These are phyloP conservation scores for Chlamydomonas schloesseri DNA, from an alignment of 139 green algal genomes.

Conservation along the genomic window DNA sequence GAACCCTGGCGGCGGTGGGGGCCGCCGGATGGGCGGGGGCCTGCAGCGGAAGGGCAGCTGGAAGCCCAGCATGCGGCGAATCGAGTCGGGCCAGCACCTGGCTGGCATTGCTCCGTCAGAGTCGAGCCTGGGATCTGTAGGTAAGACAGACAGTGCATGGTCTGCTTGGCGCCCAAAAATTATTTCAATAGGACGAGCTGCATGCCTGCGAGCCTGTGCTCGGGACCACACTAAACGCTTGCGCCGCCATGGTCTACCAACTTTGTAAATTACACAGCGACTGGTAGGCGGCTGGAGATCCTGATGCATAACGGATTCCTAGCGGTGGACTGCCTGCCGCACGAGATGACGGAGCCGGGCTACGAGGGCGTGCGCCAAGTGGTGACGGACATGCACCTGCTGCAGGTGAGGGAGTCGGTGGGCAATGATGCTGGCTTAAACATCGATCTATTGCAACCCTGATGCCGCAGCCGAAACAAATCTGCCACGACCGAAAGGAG, in stretches of 20 bases:
- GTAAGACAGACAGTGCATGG: not conserved
- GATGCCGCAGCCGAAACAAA: too few relatives aligned
- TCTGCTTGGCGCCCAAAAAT: too few relatives aligned
- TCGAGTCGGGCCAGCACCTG: constrained; percentile 28
- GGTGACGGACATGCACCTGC: constrained; percentile 70
- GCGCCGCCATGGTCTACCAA: too few relatives aligned
- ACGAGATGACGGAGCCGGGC: constrained; percentile 10
- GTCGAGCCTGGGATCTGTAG: constrained; percentile 11
- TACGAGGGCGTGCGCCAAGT: constrained; percentile 9
- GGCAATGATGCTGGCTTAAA: too few relatives aligned
- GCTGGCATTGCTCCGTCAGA: not conserved
- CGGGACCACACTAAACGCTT: too few relatives aligned
- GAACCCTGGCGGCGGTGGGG: not conserved
- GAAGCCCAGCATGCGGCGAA: constrained; percentile 36
- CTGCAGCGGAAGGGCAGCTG: constrained; percentile 18
- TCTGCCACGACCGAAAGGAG: too few relatives aligned
- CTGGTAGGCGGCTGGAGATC: constrained; percentile 33
- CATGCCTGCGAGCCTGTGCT: too few relatives aligned
- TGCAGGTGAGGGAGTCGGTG: constrained; percentile 29
- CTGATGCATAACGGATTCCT: constrained; percentile 43
- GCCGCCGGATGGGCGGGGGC: not conserved
- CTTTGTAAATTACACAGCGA: not conserved
- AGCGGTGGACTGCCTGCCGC: constrained; percentile 36
- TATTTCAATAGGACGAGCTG: too few relatives aligned
- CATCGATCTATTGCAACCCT: too few relatives aligned